Conservation (phyloP, 1,284 basidiomycete genomes). For the Ustilago crameri region DNA sequence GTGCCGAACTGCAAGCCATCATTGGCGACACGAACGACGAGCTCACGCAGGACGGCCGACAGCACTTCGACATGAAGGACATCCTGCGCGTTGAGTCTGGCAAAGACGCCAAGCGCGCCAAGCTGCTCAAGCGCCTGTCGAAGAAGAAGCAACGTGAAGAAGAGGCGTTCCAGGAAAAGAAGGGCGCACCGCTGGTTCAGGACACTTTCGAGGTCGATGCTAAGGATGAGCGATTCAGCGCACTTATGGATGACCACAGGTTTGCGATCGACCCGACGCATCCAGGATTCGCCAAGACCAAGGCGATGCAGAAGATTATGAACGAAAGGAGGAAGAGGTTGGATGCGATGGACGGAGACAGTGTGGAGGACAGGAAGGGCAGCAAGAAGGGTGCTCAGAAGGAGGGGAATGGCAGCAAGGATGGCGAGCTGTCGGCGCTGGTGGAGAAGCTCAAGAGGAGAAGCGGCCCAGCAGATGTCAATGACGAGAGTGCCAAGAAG, state of each 20-base stretch:
- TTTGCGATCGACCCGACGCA: slow-evolving; percentile 97
- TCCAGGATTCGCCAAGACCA: slow-evolving; percentile 71
- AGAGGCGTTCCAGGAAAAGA: slow-evolving; percentile 62
- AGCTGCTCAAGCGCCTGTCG: slow-evolving; percentile 44
- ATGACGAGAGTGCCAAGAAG: slow-evolving; percentile 19
- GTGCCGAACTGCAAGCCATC: slow-evolving; percentile 40
- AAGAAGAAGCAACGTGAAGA: slow-evolving; percentile 54
- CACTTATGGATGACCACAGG: slow-evolving; percentile 85
- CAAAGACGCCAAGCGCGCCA: slow-evolving; percentile 64
- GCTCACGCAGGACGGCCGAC: slow-evolving; percentile 43
- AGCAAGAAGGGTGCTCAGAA: background rate
- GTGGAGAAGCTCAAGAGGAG: slow-evolving; percentile 42
- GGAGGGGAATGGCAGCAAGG: background rate
- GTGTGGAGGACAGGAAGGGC: background rate
- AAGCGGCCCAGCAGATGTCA: slow-evolving; percentile 5
- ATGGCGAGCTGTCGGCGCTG: slow-evolving; percentile 28
- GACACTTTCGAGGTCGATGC: slow-evolving; percentile 81
- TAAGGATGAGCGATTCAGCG: slow-evolving; percentile 87
- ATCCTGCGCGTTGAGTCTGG: slow-evolving; percentile 85
- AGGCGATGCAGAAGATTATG: slow-evolving; percentile 63
- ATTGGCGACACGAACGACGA: slow-evolving; percentile 56
- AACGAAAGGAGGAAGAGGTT: slow-evolving; percentile 48
- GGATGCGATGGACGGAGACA: slow-evolving; percentile 11
- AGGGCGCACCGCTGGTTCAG: slow-evolving; percentile 66
- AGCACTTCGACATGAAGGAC: slow-evolving; percentile 91